Conservation (phyloP, 192 early-diverging fungal species). For the Coemansia aciculifera region DNA sequence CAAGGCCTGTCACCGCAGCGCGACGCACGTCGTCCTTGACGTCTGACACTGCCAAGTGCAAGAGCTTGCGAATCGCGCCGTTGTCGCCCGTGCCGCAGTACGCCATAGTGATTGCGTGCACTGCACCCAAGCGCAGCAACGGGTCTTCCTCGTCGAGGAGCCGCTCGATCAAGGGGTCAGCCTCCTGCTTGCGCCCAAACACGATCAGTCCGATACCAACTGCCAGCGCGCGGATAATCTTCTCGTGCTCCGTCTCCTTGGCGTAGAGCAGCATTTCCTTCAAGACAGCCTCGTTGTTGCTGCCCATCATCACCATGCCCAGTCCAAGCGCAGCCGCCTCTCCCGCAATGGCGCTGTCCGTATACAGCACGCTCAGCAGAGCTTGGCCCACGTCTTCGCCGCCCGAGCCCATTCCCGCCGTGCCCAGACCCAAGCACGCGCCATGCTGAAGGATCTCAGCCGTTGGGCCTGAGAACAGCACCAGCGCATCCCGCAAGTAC, state of each 20-base stretch:
- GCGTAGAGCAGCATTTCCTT: constrained; percentile 98
- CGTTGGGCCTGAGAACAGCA: constrained; percentile 62
- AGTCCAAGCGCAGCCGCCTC: constrained; percentile 96
- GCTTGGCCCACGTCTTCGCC: constrained; percentile 85
- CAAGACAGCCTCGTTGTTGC: constrained; percentile 72
- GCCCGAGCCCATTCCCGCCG: constrained; percentile 95
- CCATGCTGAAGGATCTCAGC: constrained; percentile 95
- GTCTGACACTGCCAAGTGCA: constrained; percentile 97
- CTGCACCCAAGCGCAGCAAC: constrained; percentile 93
- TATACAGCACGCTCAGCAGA: constrained; percentile 84
- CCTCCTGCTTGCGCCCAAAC: constrained; percentile 96
- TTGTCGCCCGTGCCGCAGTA: constrained; percentile 98
- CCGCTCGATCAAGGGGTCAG: constrained; percentile 85
- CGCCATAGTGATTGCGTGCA: constrained; percentile 96
- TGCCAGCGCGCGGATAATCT: constrained; percentile 96
- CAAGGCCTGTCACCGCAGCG: constrained; percentile 95
- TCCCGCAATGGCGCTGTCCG: constrained; percentile 94
- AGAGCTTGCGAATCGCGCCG: constrained; percentile 87
- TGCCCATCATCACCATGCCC: constrained; percentile 97
- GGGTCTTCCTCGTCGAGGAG: constrained; percentile 91
- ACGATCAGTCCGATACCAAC: constrained; percentile 94
- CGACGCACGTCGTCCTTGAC: constrained; percentile 99
- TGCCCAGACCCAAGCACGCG: constrained; percentile 90
- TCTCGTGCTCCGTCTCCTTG: constrained; percentile 98
- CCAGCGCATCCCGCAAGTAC: constrained; percentile 82